Conservation (phyloP, 192 early-diverging fungal genomes). For the Gonapodya prolifera region DNA sequence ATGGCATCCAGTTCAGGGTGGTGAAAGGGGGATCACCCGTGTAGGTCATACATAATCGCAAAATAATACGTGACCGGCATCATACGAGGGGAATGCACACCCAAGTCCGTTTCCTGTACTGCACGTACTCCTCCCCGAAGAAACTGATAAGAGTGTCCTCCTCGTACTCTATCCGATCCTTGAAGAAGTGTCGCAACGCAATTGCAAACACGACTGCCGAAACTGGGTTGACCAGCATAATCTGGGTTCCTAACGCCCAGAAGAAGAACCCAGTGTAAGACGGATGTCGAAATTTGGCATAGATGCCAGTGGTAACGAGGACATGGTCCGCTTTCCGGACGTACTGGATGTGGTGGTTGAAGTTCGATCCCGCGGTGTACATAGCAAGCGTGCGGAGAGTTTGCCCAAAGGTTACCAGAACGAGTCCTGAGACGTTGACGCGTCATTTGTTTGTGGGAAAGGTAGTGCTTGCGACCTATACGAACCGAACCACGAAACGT, state of each 20-base stretch:
- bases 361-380: constrained; percentile 82
- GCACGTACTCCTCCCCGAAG: constrained; percentile 67
- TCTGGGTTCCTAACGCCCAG: constrained; percentile 72
- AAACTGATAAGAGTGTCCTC: constrained; percentile 59
- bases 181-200: constrained; percentile 64
- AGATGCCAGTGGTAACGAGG: constrained; percentile 79
- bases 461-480: constrained; percentile 1
- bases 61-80: constrained; percentile 8
- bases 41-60: neutral
- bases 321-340: constrained; percentile 55
- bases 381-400: constrained; percentile 67
- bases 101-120: constrained; percentile 48
- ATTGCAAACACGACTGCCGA: constrained; percentile 49
- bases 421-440: constrained; percentile 31
- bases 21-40: too few relatives aligned
- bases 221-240: constrained; percentile 68
- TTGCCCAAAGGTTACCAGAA: constrained; percentile 56
- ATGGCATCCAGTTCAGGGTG: too few relatives aligned
- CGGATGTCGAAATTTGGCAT: constrained; percentile 82
- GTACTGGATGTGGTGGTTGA: constrained; percentile 67
- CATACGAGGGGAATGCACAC: constrained; percentile 60
- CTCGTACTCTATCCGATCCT: constrained; percentile 60
- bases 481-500: constrained; percentile 27
- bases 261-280: constrained; percentile 92
- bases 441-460: neutral